Percentiles rank a stretch among this genome's conserved stretches.
These are phyloP conservation scores for Porogramme epimiltina DNA, from an alignment of 1,284 basidiomycete species.

Conservation along the genomic window DNA sequence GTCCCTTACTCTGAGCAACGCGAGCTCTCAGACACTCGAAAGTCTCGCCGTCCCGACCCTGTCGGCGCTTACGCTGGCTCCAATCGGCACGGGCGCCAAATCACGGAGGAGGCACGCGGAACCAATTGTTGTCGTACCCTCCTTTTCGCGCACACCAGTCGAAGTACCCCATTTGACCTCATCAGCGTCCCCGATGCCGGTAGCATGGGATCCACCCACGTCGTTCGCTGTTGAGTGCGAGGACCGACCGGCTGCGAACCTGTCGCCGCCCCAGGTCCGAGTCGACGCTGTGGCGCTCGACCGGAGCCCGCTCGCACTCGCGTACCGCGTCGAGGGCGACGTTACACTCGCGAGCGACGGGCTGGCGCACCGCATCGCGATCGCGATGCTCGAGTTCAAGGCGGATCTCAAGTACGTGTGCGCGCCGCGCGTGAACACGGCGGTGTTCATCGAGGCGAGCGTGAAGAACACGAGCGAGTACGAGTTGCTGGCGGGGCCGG, in stretches of 20 bases:
- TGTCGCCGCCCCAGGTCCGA: neutral
- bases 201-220: too few relatives aligned
- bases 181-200: too few relatives aligned
- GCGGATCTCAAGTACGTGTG: slow-evolving; percentile 48
- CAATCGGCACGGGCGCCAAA: too few relatives aligned
- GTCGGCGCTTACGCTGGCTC: neutral
- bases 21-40: slow-evolving; percentile 5
- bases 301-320: slow-evolving; percentile 47
- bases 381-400: slow-evolving; percentile 50
- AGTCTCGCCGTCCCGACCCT: slow-evolving; percentile 7
- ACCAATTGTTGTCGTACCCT: too few relatives aligned
- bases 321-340: slow-evolving; percentile 49
- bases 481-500: slow-evolving; percentile 49
- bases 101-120: too few relatives aligned
- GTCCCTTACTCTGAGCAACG: slow-evolving; percentile 10
- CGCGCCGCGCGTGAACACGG: slow-evolving; percentile 47
- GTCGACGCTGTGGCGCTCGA: too few relatives aligned
- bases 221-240: neutral
- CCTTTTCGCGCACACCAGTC: too few relatives aligned
- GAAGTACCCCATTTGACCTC: too few relatives aligned
- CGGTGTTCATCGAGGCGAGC: slow-evolving; percentile 45
- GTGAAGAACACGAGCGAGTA: slow-evolving; percentile 57
- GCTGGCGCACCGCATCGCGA: slow-evolving; percentile 51
- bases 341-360: slow-evolving; percentile 57
- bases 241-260: neutral